phyloP scores from a whole-genome alignment of 345 rosid species.

The Eucalyptus tenuipes region DNA sequence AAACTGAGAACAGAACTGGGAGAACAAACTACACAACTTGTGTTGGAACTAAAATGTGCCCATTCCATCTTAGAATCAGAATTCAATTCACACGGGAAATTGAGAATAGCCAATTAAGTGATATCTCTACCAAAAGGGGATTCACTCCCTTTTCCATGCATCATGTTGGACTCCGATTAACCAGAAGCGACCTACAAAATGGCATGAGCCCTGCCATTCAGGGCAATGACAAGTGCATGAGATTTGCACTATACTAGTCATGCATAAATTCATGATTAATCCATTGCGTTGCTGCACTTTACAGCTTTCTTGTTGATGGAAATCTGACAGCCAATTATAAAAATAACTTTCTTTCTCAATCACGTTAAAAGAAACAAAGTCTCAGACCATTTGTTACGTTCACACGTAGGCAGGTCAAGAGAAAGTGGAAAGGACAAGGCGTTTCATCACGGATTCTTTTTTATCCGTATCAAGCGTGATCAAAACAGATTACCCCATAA shows the following conservation, averaged over 20 bases:
- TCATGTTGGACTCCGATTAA: background rate
- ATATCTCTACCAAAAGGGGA: background rate
- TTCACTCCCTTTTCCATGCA: background rate
- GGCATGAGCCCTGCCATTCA: background rate
- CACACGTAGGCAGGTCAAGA: background rate
- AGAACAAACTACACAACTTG: background rate
- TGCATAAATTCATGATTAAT: background rate
- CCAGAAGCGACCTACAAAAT: background rate
- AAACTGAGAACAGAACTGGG: background rate
- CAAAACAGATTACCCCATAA: background rate
- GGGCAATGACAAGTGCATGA: background rate
- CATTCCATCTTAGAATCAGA: background rate
- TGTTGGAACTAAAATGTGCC: background rate
- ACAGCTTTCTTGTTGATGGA: background rate
- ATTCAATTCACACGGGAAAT: background rate
- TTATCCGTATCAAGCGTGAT: background rate
- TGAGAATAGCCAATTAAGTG: background rate
- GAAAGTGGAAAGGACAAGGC: background rate
- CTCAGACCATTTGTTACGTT: background rate
- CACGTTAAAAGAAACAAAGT: background rate
- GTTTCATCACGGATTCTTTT: background rate
- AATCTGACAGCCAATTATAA: background rate
- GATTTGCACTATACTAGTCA: background rate
- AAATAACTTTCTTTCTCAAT: background rate
- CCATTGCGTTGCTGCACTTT: background rate